Evolutionary conservation across 805 yeast genomes (phyloP).

Genomic region (Barnettozyma sucrosica): DNA sequence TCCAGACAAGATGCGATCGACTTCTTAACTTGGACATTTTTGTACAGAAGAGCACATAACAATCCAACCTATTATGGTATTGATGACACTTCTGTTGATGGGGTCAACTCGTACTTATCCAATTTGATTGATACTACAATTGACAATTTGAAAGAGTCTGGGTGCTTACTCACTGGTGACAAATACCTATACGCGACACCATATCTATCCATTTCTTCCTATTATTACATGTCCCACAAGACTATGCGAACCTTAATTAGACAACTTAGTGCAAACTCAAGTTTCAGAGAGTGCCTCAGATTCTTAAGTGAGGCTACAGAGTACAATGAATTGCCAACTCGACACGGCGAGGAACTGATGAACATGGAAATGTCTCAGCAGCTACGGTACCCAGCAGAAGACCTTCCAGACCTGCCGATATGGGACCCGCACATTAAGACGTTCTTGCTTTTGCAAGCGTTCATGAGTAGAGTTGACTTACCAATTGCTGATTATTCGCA

Average conservation of each 20-base stretch:
- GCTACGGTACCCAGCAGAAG: conserved; percentile 56
- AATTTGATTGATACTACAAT: conserved; percentile 66
- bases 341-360: conserved; percentile 53
- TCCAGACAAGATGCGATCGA: conserved; percentile 89
- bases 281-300: conserved; percentile 70
- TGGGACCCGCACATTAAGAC: conserved; percentile 78
- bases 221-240: conserved; percentile 87
- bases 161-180: conserved; percentile 54
- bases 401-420: conserved; percentile 70
- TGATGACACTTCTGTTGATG: conserved; percentile 64
- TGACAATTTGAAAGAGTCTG: conserved; percentile 61
- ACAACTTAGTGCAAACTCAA: conserved; percentile 38
- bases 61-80: conserved; percentile 91
- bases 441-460: conserved; percentile 83
- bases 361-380: conserved; percentile 77
- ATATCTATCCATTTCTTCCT: conserved; percentile 78
- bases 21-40: conserved; percentile 94
- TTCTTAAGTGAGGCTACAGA: conserved; percentile 89
- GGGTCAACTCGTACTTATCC: conserved; percentile 73
- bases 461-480: conserved; percentile 73
- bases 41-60: conserved; percentile 87
- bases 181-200: conserved; percentile 60
- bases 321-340: conserved; percentile 80
- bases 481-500: conserved; percentile 95
- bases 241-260: conserved; percentile 68